Percentiles rank a stretch among this genome's conserved stretches.
Evolutionary conservation across 306 rosid genomes (phyloP).

Genomic region (Delonix regia): DNA sequence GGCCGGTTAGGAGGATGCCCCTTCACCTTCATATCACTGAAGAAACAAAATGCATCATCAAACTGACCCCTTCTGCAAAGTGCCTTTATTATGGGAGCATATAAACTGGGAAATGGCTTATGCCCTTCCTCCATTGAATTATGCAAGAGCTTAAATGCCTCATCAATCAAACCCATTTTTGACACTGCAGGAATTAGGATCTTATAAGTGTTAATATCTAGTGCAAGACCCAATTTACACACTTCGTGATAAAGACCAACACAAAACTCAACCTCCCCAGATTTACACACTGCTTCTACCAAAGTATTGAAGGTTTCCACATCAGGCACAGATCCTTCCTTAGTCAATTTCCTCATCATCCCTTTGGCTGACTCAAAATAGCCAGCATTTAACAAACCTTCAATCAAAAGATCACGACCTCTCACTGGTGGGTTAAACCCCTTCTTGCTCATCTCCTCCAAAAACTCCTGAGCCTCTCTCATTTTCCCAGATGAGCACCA

Average conservation of each 20-base stretch:
- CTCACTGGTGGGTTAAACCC: constrained; percentile 86
- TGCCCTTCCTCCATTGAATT: constrained; percentile 71
- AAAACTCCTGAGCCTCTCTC: constrained; percentile 72
- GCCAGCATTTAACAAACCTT: constrained; percentile 79
- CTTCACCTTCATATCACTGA: constrained; percentile 82
- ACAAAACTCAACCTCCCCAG: constrained; percentile 73
- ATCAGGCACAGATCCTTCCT: constrained; percentile 67
- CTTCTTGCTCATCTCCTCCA: constrained; percentile 76
- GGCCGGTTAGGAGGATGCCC: constrained; percentile 96
- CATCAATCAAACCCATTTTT: constrained; percentile 63
- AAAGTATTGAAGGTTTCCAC: constrained; percentile 71
- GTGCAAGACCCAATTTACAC: constrained; percentile 62
- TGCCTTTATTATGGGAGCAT: constrained; percentile 79
- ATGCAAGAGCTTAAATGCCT: constrained; percentile 70
- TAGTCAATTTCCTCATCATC: constrained; percentile 74
- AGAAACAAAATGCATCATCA: constrained; percentile 90
- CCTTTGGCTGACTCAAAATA: constrained; percentile 73
- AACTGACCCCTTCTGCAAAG: constrained; percentile 80
- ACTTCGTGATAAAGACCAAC: constrained; percentile 59
- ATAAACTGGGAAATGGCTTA: constrained; percentile 76
- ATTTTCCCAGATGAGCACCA: constrained; percentile 89
- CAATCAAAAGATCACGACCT: constrained; percentile 89
- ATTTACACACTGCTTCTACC: constrained; percentile 52
- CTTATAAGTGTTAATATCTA: constrained; percentile 79
- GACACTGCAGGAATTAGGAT: constrained; percentile 70